Base-by-base conservation (phyloP, 2,329 filamentous ascomycete species). In the Capronia americana region DNA sequence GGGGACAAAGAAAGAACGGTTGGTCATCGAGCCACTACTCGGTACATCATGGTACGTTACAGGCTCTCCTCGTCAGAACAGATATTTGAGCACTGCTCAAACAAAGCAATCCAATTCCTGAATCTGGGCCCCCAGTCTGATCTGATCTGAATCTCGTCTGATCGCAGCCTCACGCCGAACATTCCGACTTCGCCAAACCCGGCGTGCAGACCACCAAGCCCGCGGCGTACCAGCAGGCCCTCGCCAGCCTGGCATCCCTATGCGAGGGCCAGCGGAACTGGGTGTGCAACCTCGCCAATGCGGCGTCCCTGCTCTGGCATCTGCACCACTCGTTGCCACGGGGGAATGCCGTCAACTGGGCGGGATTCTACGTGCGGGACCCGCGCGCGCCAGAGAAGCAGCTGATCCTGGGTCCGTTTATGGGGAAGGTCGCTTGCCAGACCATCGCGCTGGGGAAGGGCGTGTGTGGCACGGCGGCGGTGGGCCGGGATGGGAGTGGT, bases 281-380 rank as follows among this genome's bases (percentile, higher is more conserved):
- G 81, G 80, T 82, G 74, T 65, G 73, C 69, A 83, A 83, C 73
- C 74, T 81, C 63, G 78, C 82, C 68, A 83, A 83, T 66, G 74
- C 79, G 63, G 75, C 81, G 53, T 83, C 81, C 23, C 79, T 83
- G 57, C 79, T 83, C 60, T 83, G 80, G 80, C 81, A 83, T 74
- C 76, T 79, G 63, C 83, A 78, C 71, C 76, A 78, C 54, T 75
- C 79, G 20, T 79, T 83, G 51, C 79, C 80, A 70, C 76, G 51
- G 80, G 38, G 38, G 8, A 44, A 8, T 44, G 70, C 75, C 54
- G 80, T 83, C 46, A 83, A 83, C 72, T 83, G 81, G 81, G 75
- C 80, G 4, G 81, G 81, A 2, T 82, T 83, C 76, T 83, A 82
- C 70, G 76, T 82, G 55, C 75, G 79, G 58, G 63, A 72, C 46